phyloP scores from a whole-genome alignment of 495 filamentous ascomycete genomes.

The Hypoxylon trugodes region DNA sequence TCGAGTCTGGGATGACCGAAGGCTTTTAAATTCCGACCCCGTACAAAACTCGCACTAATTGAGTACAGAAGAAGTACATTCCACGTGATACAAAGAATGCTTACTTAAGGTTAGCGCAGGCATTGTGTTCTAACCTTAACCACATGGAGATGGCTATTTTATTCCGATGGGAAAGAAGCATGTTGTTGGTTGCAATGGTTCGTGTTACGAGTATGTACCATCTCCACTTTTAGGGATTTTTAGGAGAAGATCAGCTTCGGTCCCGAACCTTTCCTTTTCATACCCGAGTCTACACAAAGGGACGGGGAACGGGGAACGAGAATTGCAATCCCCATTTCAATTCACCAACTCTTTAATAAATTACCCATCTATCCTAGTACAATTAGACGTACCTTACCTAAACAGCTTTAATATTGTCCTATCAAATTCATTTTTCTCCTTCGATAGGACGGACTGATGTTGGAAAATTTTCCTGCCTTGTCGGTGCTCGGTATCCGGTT shows the following conservation, averaged over 20 bases:
- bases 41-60: background rate
- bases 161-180: no score
- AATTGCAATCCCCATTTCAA: slow-evolving; percentile 3
- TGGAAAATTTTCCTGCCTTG: slow-evolving; percentile 2
- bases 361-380: no score
- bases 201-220: no score
- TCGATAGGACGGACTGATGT: slow-evolving; percentile 2
- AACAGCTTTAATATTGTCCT: slow-evolving; percentile 16
- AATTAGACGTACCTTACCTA: no score
- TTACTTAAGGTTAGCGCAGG: no score
- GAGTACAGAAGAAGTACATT: background rate
- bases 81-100: slow-evolving; percentile 18
- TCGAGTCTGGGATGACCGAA: slow-evolving; percentile 21
- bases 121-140: no score
- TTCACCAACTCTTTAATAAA: slow-evolving; percentile 4
- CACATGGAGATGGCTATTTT: no score
- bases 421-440: background rate
- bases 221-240: background rate
- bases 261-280: slow-evolving; percentile 23
- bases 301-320: no score
- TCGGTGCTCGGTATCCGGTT: slow-evolving; percentile 24
- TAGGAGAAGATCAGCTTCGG: slow-evolving; percentile 11
- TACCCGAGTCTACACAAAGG: slow-evolving; percentile 13
- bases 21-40: slow-evolving; percentile 3
- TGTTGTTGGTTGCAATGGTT: no score